Evolutionary conservation across 2,329 filamentous ascomycete genomes (phyloP), one percentile per base, ranked within the genome.

Genomic region (Talaromyces sp.): DNA sequence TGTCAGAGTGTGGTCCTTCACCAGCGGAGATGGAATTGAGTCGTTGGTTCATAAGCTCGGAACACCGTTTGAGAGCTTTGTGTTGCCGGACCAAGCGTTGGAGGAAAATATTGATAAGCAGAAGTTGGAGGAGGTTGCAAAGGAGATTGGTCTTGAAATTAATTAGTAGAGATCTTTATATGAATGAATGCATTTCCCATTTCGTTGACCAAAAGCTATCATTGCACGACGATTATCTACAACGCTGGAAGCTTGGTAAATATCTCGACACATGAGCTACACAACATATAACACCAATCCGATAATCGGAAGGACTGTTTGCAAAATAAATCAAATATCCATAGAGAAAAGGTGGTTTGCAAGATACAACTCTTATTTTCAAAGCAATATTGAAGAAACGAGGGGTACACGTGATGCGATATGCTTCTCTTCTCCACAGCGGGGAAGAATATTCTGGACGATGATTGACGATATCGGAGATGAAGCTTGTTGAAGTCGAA

Each of bases 11-110:
- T 80, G 80, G 67, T 78, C 77, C 0, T 85, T 84, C 64, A 79
- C 81, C 0, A 82, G 82, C 66, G 84, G 83, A 0, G 73, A 74
- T 50, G 83, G 84, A 0, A 76, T 85, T 2, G 82, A 84, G 68
- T 72, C 80, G 50, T 63, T 85, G 58, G 72, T 83, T 1, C 76
- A 79, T 19, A 69, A 70, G 10, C 74, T 77, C 1, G 82, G 81
- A 1, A 67, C 69, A 31, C 69, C 74, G 2, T 76, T 72, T 41
- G 62, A 73, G 3, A 69, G 74, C 0, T 72, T 78, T 2, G 72
- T 82, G 0, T 50, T 82, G 54, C 81, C 81, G 0, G 79, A 82
- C 4, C 61, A 72, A 60, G 67, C 48, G 5, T 22, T 47, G 14
- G 31, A 10, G 33, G 31, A 31, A 35, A n/a, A 57, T 5, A 13